These are phyloP conservation scores for Piloderma croceum DNA, from an alignment of 768 basidiomycete genomes.

Conservation along the genomic window DNA sequence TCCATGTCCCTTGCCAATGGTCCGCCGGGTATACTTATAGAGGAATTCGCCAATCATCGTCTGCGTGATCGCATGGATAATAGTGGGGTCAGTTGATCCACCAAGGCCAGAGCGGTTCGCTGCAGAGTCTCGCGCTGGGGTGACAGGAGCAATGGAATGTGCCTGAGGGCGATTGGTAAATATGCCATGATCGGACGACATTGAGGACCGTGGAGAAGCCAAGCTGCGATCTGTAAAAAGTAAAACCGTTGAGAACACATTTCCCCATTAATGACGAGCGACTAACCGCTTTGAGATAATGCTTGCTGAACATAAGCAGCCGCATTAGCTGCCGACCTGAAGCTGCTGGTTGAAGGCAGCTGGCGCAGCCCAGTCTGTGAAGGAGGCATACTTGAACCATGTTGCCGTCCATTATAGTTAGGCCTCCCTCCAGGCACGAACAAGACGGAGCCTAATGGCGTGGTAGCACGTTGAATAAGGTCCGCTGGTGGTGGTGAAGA, in stretches of 20 bases:
- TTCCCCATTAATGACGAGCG: constrained; percentile 39
- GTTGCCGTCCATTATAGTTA: constrained; percentile 46
- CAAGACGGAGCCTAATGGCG: constrained; percentile 66
- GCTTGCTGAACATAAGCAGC: constrained; percentile 46
- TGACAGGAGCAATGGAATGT: constrained; percentile 33
- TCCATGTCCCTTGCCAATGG: constrained; percentile 87
- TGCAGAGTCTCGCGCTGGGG: constrained; percentile 34
- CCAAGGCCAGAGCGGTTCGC: constrained; percentile 20
- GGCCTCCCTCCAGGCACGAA: constrained; percentile 45
- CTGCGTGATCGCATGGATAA: constrained; percentile 97
- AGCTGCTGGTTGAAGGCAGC: constrained; percentile 75
- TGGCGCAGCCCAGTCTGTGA: constrained; percentile 60
- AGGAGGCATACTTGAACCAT: constrained; percentile 75
- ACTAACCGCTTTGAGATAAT: constrained; percentile 30
- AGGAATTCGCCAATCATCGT: constrained; percentile 99
- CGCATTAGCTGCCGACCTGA: constrained; percentile 67
- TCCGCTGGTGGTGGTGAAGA: constrained; percentile 91
- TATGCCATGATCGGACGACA: constrained; percentile 69
- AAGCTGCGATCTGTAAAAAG: constrained; percentile 64
- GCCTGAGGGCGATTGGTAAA: constrained; percentile 37
- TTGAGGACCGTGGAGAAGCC: constrained; percentile 71
- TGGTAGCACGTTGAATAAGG: constrained; percentile 87
- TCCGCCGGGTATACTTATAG: constrained; percentile 91
- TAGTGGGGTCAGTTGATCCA: constrained; percentile 73
- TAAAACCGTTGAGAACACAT: constrained; percentile 63